These are phyloP conservation scores for Gymnopilus junonius DNA, from an alignment of 768 basidiomycete genomes.

Conservation along the genomic window DNA sequence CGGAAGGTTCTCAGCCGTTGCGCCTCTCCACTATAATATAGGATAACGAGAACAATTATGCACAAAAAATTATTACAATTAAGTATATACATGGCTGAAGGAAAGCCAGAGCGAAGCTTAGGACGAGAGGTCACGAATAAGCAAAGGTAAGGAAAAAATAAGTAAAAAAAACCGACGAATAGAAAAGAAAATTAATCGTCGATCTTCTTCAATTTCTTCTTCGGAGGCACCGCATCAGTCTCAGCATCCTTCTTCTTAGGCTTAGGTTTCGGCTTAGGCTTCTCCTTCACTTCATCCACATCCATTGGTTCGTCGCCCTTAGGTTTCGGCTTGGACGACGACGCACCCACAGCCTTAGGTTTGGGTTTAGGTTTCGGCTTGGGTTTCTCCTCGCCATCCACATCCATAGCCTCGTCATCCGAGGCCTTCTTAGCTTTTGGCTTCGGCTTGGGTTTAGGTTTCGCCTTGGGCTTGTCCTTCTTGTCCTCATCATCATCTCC, in stretches of 20 bases:
- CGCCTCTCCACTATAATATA: no score
- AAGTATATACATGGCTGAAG: no score
- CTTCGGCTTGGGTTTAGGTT: constrained; percentile 29
- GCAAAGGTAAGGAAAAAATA: background rate
- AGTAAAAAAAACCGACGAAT: background rate
- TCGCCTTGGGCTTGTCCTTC: constrained; percentile 36
- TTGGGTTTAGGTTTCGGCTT: constrained; percentile 49
- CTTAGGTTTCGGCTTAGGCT: constrained; percentile 46
- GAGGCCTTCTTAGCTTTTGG: constrained; percentile 13
- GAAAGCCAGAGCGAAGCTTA: no score
- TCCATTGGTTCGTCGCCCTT: constrained; percentile 54
- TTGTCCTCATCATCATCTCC: constrained; percentile 44
- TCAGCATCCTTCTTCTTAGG: constrained; percentile 38
- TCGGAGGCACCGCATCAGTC: constrained; percentile 55
- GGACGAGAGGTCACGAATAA: no score
- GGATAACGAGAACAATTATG: no score
- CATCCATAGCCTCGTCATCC: constrained; percentile 54
- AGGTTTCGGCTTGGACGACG: constrained; percentile 43
- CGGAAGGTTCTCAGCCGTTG: no score
- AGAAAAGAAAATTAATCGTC: constrained; percentile 14
- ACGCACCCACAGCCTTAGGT: constrained; percentile 48
- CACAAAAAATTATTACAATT: no score
- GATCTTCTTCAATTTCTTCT: constrained; percentile 75
- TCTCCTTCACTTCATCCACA: constrained; percentile 42
- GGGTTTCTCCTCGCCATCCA: constrained; percentile 44